Percentiles rank a stretch among this genome's conserved stretches.
phyloP scores from a whole-genome alignment of 1,284 basidiomycete species.

The Flammula alnicola region DNA sequence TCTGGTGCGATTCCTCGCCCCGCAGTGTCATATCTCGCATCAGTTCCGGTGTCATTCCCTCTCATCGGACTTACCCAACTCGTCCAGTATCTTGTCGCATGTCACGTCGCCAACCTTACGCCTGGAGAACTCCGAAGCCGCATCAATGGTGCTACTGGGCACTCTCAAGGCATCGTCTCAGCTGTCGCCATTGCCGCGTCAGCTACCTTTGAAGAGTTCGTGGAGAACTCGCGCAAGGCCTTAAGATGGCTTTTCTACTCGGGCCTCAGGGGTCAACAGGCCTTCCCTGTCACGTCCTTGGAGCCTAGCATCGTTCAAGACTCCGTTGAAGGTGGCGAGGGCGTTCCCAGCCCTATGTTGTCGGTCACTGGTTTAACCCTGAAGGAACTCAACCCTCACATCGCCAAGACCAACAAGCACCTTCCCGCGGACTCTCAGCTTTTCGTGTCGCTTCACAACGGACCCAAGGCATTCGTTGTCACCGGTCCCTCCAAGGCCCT shows the following conservation, averaged over 20 bases:
- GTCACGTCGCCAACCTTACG: conserved; percentile 73
- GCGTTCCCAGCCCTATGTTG: conserved; percentile 93
- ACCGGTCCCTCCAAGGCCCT: conserved; percentile 93
- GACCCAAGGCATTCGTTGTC: conserved; percentile 89
- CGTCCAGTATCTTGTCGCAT: conserved; percentile 87
- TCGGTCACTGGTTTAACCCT: conserved; percentile 85
- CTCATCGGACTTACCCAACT: conserved; percentile 97
- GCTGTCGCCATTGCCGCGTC: conserved; percentile 90
- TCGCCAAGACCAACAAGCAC: conserved; percentile 88
- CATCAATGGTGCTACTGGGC: conserved; percentile 90
- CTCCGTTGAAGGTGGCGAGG: conserved; percentile 91
- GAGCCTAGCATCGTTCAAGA: conserved; percentile 90
- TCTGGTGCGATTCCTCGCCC: conserved; percentile 73
- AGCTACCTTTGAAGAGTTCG: conserved; percentile 74
- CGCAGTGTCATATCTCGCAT: conserved; percentile 87
- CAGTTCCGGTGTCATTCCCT: conserved; percentile 93
- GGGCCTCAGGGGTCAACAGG: conserved; percentile 91
- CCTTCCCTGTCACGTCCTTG: conserved; percentile 92
- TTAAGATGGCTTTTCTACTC: conserved; percentile 93
- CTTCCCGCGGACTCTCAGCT: conserved; percentile 82
- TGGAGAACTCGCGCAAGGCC: conserved; percentile 81
- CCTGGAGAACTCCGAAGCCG: conserved; percentile 82
- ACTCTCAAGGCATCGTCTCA: conserved; percentile 96
- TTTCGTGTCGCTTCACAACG: conserved; percentile 90
- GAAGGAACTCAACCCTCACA: conserved; percentile 81